These are phyloP conservation scores for Ocimum tenuiflorum DNA, from an alignment of 257 asterid genomes.

Conservation along the genomic window DNA sequence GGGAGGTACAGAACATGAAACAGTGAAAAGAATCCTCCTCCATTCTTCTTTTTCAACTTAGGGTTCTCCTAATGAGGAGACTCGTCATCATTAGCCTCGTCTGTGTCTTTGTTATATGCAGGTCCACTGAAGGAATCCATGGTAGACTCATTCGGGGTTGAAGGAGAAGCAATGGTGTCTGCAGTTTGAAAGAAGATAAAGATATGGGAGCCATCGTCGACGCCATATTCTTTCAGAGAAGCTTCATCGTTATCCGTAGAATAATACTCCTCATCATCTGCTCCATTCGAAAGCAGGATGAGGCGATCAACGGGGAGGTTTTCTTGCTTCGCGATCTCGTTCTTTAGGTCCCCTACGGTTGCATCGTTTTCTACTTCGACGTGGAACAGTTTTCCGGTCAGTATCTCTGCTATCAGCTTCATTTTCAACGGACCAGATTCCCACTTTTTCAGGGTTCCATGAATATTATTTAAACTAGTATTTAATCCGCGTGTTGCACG, in stretches of 20 bases:
- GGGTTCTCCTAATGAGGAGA: not conserved
- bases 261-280: not conserved
- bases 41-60: slow-evolving; percentile 7
- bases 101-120: not conserved
- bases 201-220: slow-evolving; percentile 56
- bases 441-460: not conserved
- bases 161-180: slow-evolving; percentile 12
- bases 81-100: not conserved
- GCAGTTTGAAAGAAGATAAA: slow-evolving; percentile 38
- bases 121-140: not conserved
- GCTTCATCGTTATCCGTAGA: slow-evolving; percentile 26
- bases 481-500: no score
- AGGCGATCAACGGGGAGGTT: slow-evolving; percentile 42
- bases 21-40: not conserved
- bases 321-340: slow-evolving; percentile 45
- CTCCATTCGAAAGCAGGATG: slow-evolving; percentile 40
- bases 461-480: not conserved
- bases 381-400: slow-evolving; percentile 50
- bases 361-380: slow-evolving; percentile 39
- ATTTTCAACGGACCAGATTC: slow-evolving; percentile 13
- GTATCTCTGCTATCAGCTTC: slow-evolving; percentile 50
- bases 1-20: not conserved
- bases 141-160: slow-evolving; percentile 15
- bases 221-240: slow-evolving; percentile 41
- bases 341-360: slow-evolving; percentile 48